phyloP scores from a whole-genome alignment of 177 flowering plant species.

The Vitis hybrid region DNA sequence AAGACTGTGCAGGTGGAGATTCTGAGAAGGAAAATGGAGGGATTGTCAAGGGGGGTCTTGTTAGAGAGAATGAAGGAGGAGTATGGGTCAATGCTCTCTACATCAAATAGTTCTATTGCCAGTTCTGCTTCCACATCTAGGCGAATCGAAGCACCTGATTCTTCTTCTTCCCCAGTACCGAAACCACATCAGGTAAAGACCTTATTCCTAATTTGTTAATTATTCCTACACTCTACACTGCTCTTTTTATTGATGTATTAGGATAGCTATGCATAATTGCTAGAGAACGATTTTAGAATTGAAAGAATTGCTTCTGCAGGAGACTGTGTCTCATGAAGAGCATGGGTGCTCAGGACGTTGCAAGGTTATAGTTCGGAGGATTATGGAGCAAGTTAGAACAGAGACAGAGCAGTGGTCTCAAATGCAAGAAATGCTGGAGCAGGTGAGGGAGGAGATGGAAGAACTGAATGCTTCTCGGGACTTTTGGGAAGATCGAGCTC shows the following conservation, averaged over 20 bases:
- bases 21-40: conserved; percentile 61
- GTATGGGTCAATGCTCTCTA: conserved; percentile 44
- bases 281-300: neutral
- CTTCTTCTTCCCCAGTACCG: conserved; percentile 14
- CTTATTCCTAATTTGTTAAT: neutral
- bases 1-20: conserved; percentile 47
- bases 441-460: conserved; percentile 82
- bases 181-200: conserved; percentile 27
- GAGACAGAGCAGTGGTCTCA: conserved; percentile 97
- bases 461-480: conserved; percentile 70
- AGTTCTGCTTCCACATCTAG: conserved; percentile 53
- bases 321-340: conserved; percentile 22
- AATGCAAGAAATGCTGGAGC: conserved; percentile 81
- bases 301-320: conserved; percentile 26
- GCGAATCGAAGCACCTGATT: conserved; percentile 35
- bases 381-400: conserved; percentile 72
- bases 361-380: conserved; percentile 58
- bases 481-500: conserved; percentile 78
- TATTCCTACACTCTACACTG: conserved; percentile 1
- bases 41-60: conserved; percentile 58
- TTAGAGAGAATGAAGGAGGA: conserved; percentile 68
- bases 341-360: conserved; percentile 69
- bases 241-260: neutral
- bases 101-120: conserved; percentile 36
- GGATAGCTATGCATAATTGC: neutral